These are phyloP conservation scores for Harringtonia lauricola DNA, from an alignment of 2,329 filamentous ascomycete genomes.

Conservation along the genomic window DNA sequence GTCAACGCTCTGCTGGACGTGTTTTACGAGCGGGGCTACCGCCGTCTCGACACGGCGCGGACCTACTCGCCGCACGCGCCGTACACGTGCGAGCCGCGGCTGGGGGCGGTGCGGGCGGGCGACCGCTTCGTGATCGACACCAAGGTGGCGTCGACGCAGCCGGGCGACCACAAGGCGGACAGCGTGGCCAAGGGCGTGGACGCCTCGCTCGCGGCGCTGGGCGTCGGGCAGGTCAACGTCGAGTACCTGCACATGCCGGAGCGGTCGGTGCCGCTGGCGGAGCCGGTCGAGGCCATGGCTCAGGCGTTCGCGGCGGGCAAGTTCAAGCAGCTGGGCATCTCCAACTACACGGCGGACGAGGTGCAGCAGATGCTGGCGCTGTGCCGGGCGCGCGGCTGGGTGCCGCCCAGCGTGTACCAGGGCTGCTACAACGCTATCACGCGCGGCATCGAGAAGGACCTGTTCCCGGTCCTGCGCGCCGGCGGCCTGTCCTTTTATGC, in stretches of 20 bases:
- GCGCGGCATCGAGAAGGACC: conserved; percentile 21
- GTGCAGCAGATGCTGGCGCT: conserved; percentile 24
- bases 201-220: conserved; percentile 19
- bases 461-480: conserved; percentile 24
- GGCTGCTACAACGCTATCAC: conserved; percentile 27
- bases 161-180: conserved; percentile 17
- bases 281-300: conserved; percentile 25
- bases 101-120: conserved; percentile 18
- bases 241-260: conserved; percentile 31
- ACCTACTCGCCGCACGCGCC: conserved; percentile 18
- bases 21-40: conserved; percentile 16
- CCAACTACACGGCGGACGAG: conserved; percentile 26
- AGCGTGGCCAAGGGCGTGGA: conserved; percentile 20
- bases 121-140: conserved; percentile 23
- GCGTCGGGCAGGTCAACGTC: conserved; percentile 17
- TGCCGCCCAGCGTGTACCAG: conserved; percentile 27
- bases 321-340: conserved; percentile 27
- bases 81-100: conserved; percentile 18
- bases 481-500: conserved; percentile 24
- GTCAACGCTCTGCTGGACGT: conserved; percentile 15
- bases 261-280: conserved; percentile 25
- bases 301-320: conserved; percentile 23
- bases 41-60: conserved; percentile 21
- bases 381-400: conserved; percentile 21
- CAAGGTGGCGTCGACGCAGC: conserved; percentile 18